Percentiles rank a stretch among this genome's conserved stretches.
phyloP scores from a whole-genome alignment of 345 rosid species.

The Clausena lansium region DNA sequence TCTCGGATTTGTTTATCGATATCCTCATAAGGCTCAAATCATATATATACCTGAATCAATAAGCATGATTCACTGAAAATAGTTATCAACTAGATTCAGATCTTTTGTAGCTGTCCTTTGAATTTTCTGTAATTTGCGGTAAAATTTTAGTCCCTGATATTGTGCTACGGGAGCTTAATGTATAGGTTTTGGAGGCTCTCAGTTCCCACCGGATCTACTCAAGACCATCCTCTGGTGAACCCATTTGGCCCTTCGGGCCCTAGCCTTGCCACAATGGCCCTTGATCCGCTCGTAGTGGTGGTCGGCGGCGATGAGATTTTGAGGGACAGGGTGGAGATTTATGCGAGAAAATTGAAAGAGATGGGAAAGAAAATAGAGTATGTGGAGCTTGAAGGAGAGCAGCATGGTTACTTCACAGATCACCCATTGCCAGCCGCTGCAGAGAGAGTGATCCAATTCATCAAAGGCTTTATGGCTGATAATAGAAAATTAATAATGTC shows the following conservation, averaged over 20 bases:
- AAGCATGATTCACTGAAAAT: no score
- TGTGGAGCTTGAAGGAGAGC: not conserved
- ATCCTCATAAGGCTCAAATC: no score
- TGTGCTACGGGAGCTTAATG: no score
- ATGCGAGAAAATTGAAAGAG: not conserved
- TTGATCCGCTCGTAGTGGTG: constrained; percentile 4
- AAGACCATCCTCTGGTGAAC: constrained; percentile 15
- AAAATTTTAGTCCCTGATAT: no score
- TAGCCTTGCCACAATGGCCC: not conserved
- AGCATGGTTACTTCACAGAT: constrained; percentile 14
- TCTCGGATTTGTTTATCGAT: no score
- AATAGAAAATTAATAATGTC: not conserved
- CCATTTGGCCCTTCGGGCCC: constrained; percentile 14
- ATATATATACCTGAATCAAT: no score
- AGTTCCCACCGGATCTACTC: not conserved
- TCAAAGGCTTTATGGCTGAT: constrained; percentile 4
- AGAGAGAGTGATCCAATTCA: constrained; percentile 1
- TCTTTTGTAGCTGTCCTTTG: no score
- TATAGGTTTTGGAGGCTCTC: constrained; percentile 10
- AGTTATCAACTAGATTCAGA: no score
- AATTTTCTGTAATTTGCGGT: no score
- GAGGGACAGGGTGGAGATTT: constrained; percentile 12
- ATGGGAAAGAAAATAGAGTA: constrained; percentile 16
- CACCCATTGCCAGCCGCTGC: constrained; percentile 4
- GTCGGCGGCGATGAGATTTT: constrained; percentile 5